Conservation (phyloP, 1,139 yeast species). For the Pichia sp. region DNA sequence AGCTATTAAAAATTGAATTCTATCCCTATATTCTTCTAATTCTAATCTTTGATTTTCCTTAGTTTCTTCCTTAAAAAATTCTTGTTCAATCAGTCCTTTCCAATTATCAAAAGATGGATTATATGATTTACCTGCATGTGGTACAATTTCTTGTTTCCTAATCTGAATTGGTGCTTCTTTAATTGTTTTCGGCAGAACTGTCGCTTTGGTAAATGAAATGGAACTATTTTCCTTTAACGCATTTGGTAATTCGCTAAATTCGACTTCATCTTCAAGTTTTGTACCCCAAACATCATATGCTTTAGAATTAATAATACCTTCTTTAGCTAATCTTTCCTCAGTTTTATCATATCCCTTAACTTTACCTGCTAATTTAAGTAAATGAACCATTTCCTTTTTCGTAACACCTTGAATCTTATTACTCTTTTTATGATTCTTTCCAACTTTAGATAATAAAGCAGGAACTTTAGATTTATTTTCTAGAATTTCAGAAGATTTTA, state of each 20-base stretch:
- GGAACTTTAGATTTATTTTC: constrained; percentile 74
- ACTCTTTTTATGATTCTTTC: constrained; percentile 30
- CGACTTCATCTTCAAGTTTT: constrained; percentile 27
- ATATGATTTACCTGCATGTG: constrained; percentile 87
- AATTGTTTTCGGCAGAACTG: constrained; percentile 52
- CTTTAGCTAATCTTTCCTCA: constrained; percentile 50
- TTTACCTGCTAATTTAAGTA: constrained; percentile 78
- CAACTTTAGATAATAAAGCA: constrained; percentile 36
- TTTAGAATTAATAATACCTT: constrained; percentile 49
- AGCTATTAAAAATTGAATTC: constrained; percentile 58
- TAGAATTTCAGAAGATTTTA: constrained; percentile 72
- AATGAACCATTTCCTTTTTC: constrained; percentile 57
- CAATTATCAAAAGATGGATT: constrained; percentile 86
- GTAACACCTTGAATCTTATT: constrained; percentile 58
- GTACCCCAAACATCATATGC: constrained; percentile 66
- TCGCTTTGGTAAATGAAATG: constrained; percentile 48
- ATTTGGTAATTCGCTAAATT: constrained; percentile 33
- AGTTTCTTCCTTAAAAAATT: constrained; percentile 58
- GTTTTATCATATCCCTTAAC: constrained; percentile 49
- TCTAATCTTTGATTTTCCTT: constrained; percentile 60
- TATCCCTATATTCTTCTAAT: constrained; percentile 55
- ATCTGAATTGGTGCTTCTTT: constrained; percentile 47
- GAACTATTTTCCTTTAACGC: constrained; percentile 38
- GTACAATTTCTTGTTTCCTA: constrained; percentile 44
- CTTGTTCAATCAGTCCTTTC: constrained; percentile 64